phyloP scores from a whole-genome alignment of 257 asterid species.

The Solanum clarkiae region DNA sequence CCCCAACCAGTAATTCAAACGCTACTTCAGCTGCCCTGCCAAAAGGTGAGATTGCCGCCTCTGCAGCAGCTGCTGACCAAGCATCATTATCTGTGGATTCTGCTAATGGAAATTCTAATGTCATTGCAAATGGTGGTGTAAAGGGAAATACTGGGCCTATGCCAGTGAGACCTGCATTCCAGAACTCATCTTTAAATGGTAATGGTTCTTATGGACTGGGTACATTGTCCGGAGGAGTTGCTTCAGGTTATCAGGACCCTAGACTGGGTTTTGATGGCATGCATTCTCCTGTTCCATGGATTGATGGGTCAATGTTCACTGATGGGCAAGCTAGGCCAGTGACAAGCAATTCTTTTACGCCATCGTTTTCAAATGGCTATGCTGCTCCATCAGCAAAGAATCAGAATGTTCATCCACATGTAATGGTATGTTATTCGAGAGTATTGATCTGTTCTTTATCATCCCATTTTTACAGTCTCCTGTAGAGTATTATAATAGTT shows the following conservation, averaged over 20 bases:
- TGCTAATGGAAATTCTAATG: conserved; percentile 41
- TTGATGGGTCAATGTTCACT: conserved; percentile 40
- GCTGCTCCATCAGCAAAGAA: conserved; percentile 29
- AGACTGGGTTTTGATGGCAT: conserved; percentile 47
- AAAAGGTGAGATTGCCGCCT: conserved; percentile 45
- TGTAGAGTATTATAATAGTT: background rate
- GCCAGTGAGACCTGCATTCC: conserved; percentile 14
- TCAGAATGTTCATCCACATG: conserved; percentile 35
- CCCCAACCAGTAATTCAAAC: conserved; percentile 27
- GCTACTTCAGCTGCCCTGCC: conserved; percentile 25
- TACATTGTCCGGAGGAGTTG: conserved; percentile 39
- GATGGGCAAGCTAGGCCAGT: conserved; percentile 46
- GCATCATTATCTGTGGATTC: conserved; percentile 39
- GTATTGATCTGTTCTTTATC: background rate
- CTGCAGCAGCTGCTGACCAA: conserved; percentile 39
- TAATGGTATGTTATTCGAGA: conserved; percentile 22
- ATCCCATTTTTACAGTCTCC: background rate
- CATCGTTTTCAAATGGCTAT: conserved; percentile 28
- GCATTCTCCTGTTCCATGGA: conserved; percentile 51
- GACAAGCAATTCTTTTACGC: conserved; percentile 25
- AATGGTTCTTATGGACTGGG: conserved; percentile 40
- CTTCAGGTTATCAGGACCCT: conserved; percentile 51
- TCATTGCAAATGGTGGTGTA: conserved; percentile 28
- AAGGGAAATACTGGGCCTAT: conserved; percentile 35
- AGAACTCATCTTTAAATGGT: conserved; percentile 25